These are phyloP conservation scores for Xylaria sp. DNA, from an alignment of 2,329 filamentous ascomycete species.

Conservation along the genomic window DNA sequence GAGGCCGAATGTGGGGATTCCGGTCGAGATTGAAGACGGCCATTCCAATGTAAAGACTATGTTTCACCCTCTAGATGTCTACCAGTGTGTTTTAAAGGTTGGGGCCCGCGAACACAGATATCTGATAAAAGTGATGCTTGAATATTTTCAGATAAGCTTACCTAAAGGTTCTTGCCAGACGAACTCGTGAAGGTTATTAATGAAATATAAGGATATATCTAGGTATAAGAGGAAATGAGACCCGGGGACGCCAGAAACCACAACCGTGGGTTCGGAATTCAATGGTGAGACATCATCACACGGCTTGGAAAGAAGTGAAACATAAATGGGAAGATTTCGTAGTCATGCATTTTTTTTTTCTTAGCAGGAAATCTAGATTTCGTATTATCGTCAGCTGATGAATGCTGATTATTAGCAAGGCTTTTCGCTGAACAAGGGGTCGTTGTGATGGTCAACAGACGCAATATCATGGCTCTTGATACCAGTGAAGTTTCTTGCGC, in stretches of 20 bases:
- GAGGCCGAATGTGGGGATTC: constrained; percentile 1
- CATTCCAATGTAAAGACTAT: neutral
- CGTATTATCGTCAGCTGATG: neutral
- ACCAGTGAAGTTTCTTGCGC: no score
- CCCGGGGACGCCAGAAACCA: neutral
- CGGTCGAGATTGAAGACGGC: constrained; percentile 1
- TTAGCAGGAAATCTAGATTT: neutral
- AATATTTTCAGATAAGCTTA: no score
- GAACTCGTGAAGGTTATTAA: no score
- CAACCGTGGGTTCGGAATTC: neutral
- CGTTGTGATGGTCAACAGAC: neutral
- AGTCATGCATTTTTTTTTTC: neutral
- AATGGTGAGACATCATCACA: constrained; percentile 10
- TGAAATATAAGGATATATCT: no score
- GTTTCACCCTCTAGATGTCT: neutral
- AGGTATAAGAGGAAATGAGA: neutral
- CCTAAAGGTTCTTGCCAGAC: no score
- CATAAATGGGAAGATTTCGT: neutral
- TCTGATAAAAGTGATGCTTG: neutral
- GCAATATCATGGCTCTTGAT: neutral
- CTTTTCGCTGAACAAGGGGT: neutral
- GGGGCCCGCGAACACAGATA: neutral
- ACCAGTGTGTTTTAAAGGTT: neutral
- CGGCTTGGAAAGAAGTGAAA: constrained; percentile 2
- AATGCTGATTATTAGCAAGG: no score